These are phyloP conservation scores for Tetradesmus lagerheimii DNA, from an alignment of 139 green algal genomes.

Conservation along the genomic window DNA sequence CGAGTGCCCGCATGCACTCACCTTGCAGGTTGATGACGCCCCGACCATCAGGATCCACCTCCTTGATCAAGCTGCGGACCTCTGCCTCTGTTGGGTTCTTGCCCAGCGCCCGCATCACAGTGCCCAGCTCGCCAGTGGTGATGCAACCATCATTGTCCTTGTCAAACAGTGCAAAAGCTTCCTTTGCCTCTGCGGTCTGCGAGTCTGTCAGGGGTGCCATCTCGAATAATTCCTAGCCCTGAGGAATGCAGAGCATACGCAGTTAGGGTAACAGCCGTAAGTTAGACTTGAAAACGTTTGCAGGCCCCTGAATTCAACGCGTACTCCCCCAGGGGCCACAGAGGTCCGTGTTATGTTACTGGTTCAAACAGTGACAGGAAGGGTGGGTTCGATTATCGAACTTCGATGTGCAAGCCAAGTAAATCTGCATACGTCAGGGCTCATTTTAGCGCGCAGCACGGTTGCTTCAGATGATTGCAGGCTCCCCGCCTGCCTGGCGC, in stretches of 20 bases:
- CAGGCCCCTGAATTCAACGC: not conserved
- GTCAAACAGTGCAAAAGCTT: slow-evolving; percentile 90
- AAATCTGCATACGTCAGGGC: too few relatives aligned
- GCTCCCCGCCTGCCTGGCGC: too few relatives aligned
- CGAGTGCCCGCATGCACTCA: not conserved
- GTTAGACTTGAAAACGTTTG: not conserved
- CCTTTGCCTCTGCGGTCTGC: slow-evolving; percentile 91
- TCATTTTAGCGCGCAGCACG: too few relatives aligned
- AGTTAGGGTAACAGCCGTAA: too few relatives aligned
- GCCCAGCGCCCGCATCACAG: slow-evolving; percentile 62
- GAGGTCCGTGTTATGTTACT: not conserved
- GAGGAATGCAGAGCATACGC: not conserved
- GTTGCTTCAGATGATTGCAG: too few relatives aligned
- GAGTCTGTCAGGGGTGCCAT: slow-evolving; percentile 75
- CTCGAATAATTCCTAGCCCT: not conserved
- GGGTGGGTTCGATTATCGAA: too few relatives aligned
- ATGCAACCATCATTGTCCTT: slow-evolving; percentile 81
- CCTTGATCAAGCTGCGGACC: slow-evolving; percentile 54
- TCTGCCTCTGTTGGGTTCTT: slow-evolving; percentile 66
- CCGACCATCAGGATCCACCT: slow-evolving; percentile 61
- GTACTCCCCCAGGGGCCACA: not conserved
- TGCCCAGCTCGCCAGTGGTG: slow-evolving; percentile 60
- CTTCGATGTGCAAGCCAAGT: too few relatives aligned
- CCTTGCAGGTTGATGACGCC: slow-evolving; percentile 57
- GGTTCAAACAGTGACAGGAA: too few relatives aligned